A percentile compares a stretch with the other conserved stretches of the same genome.
These are phyloP conservation scores for Apiospora saccharicola DNA, from an alignment of 2,329 filamentous ascomycete species.

Conservation along the genomic window DNA sequence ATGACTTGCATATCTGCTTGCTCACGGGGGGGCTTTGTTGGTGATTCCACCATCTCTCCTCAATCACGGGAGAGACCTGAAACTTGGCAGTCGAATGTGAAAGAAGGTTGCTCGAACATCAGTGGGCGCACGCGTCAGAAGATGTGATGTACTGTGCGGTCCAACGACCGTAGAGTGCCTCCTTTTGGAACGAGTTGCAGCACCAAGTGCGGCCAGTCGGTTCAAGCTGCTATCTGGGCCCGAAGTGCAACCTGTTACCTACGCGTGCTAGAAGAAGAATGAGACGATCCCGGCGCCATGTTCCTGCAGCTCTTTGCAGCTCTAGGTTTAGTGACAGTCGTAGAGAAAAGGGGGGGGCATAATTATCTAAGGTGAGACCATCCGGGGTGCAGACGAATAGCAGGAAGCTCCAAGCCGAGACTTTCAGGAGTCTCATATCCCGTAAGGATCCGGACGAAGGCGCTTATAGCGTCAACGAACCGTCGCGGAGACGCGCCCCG, in stretches of 20 bases:
- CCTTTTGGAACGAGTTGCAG: constrained; percentile 13
- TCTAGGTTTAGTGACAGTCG: constrained; percentile 2
- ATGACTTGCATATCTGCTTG: constrained; percentile 20
- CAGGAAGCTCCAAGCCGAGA: constrained; percentile 21
- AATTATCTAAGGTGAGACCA: constrained; percentile 22
- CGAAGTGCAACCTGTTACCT: background rate
- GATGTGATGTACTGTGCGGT: constrained; percentile 8
- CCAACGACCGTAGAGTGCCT: constrained; percentile 22
- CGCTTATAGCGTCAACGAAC: constrained; percentile 28
- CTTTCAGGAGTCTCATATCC: background rate
- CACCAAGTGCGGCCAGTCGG: constrained; percentile 22
- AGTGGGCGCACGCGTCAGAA: constrained; percentile 16
- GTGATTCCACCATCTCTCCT: background rate
- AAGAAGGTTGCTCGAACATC: constrained; percentile 16
- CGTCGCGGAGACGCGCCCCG: constrained; percentile 27
- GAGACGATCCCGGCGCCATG: constrained; percentile 20
- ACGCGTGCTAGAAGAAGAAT: constrained; percentile 4
- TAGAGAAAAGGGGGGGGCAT: constrained; percentile 4
- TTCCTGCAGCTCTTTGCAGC: constrained; percentile 25
- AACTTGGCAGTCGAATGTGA: constrained; percentile 4
- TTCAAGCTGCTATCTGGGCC: constrained; percentile 21
- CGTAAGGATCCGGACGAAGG: constrained; percentile 23
- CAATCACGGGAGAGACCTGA: background rate
- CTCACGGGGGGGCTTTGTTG: constrained; percentile 3
- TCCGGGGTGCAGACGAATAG: constrained; percentile 28